These are phyloP conservation scores for Trametes coccinea DNA, from an alignment of 768 basidiomycete species.

Conservation along the genomic window DNA sequence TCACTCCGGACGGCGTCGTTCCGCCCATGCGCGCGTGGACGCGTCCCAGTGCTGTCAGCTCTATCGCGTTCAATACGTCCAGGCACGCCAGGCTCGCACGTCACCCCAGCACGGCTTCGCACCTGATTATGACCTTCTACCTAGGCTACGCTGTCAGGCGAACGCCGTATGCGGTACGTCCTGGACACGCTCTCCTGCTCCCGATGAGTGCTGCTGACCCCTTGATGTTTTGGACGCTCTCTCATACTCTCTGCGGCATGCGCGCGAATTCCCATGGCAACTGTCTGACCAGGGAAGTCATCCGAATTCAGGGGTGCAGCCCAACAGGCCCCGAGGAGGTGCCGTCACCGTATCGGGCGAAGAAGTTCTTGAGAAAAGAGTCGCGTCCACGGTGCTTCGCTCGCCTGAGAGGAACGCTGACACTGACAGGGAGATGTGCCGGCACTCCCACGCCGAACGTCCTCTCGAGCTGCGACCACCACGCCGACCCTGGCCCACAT, in stretches of 20 bases:
- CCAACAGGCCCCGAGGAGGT: slow-evolving; percentile 2
- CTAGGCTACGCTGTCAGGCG: no score
- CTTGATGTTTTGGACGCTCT: not conserved
- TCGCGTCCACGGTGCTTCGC: not conserved
- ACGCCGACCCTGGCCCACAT: no score
- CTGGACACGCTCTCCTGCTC: not conserved
- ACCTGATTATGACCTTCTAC: slow-evolving; percentile 3
- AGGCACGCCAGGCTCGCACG: slow-evolving; percentile 11
- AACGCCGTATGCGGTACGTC: no score
- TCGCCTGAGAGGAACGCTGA: not conserved
- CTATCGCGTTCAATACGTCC: slow-evolving; percentile 1
- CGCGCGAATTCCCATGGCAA: slow-evolving; percentile 13
- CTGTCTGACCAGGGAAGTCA: not conserved
- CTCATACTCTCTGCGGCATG: not conserved
- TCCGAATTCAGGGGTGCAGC: not conserved
- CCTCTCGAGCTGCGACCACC: not conserved
- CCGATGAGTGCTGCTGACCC: not conserved
- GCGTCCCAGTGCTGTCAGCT: not conserved
- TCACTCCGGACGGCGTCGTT: slow-evolving; percentile 6
- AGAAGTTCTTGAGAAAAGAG: slow-evolving; percentile 10
- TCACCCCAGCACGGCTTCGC: slow-evolving; percentile 2
- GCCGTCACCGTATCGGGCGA: slow-evolving; percentile 10
- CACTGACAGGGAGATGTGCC: slow-evolving; percentile 3
- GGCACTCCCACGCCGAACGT: slow-evolving; percentile 6
- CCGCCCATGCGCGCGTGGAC: not conserved